Conservation (phyloP, 78 protist species). For the Monosiga brevicollis region DNA sequence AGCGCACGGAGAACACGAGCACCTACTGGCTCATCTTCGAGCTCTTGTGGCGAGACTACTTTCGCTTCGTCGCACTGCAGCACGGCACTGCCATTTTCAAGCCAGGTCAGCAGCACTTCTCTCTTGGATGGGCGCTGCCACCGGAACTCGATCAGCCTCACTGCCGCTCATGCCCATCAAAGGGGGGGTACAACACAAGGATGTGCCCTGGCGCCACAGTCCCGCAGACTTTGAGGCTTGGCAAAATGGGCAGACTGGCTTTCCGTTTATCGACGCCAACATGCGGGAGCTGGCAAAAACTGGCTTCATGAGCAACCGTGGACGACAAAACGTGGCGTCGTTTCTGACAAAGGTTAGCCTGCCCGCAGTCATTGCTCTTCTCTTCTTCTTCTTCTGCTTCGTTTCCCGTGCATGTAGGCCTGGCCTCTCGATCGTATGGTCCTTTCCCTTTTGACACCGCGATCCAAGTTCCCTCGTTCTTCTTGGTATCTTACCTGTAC, state of each 20-base stretch:
- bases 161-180: not conserved
- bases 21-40: constrained; percentile 52
- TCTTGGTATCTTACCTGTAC: too few species aligned
- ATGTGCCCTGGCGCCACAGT: not conserved
- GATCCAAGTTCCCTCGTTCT: too few species aligned
- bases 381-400: too few species aligned
- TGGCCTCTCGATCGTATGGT: too few species aligned
- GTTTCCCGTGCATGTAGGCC: too few species aligned
- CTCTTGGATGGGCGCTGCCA: not conserved
- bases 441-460: too few species aligned
- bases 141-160: not conserved
- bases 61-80: constrained; percentile 16
- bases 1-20: constrained; percentile 34
- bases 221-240: constrained; percentile 1
- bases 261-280: constrained; percentile 55
- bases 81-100: constrained; percentile 8
- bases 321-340: constrained; percentile 46
- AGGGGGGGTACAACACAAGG: not conserved
- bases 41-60: constrained; percentile 54
- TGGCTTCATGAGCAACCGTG: constrained; percentile 43
- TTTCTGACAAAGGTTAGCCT: constrained; percentile 13
- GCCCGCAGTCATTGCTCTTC: too few species aligned
- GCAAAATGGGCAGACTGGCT: constrained; percentile 31
- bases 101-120: not conserved
- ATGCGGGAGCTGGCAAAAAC: constrained; percentile 45